Base-by-base conservation (phyloP, 257 asterid genomes). In the Plantago major region DNA sequence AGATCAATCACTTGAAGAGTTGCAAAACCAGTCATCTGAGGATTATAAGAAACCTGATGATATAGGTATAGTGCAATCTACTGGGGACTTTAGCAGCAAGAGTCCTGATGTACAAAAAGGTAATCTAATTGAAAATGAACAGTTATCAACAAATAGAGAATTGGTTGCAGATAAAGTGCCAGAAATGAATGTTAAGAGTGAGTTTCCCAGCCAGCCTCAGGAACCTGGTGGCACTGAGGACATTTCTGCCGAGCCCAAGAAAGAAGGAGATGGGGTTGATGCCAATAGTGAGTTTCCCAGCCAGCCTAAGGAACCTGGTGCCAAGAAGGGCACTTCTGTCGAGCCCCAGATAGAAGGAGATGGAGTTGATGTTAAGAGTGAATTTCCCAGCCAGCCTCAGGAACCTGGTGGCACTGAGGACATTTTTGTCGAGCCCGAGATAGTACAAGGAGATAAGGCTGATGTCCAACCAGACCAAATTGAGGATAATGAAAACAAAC, bases 11-110 rank as follows among this genome's bases (percentile, higher is more conserved):
- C 48, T 82, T 47, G 82, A 78, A 61, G 62, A 70, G 16, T 52
- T 65, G 26, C 89, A 79, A 71, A 58, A 62, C 63, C 84, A 79
- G 67, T 60, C 86, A 18, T 51, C 83, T 50, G 82, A 77, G 64
- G 55, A 69, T 62, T 10, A 49, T 16, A 73, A 66, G 52, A 63
- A 74, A 68, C 65, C 85, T 48, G 60, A 37, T 42, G 85, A 79
- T 65, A 40, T 68, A 3, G 64, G 55, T 49, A 60, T 45, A 44
- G 14, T 50, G 67, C 80, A 71, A 58, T 38, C 81, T 50, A 66
- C 63, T 19, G 56, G 60, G 53, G 64, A 73, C 53, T 64, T 45
- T 59, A 74, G 28, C 42, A 63, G 66, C 57, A 66, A 65, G 46
- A 64, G 46, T 74, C 73, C 74, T 61, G 76, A 68, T 64, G 52